Evolutionary conservation across 805 yeast species (phyloP).

Genomic region (Groenewaldozyma tartarivorans): DNA sequence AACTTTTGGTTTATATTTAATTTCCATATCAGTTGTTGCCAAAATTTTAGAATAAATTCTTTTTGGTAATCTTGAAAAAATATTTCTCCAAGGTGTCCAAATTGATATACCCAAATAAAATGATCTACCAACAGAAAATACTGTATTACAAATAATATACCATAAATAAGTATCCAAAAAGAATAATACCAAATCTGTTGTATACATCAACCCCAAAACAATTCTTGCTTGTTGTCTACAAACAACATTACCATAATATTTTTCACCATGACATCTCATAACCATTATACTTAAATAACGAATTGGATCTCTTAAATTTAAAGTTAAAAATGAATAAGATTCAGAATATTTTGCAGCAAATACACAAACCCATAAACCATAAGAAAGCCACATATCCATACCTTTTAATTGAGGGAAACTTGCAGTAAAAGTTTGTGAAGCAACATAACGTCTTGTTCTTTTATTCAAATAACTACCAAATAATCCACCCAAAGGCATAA

Average conservation of each 20-base stretch:
- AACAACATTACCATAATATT: constrained; percentile 66
- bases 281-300: constrained; percentile 74
- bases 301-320: constrained; percentile 90
- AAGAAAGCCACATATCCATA: constrained; percentile 93
- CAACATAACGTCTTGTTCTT: constrained; percentile 41
- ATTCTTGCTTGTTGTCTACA: constrained; percentile 85
- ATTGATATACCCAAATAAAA: constrained; percentile 98
- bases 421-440: constrained; percentile 95
- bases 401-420: constrained; percentile 74
- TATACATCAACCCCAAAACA: constrained; percentile 84
- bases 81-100: constrained; percentile 99
- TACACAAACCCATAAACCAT: constrained; percentile 79
- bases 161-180: constrained; percentile 98
- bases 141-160: constrained; percentile 93
- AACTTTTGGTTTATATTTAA: constrained; percentile 97
- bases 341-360: constrained; percentile 83
- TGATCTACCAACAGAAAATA: constrained; percentile 94
- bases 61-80: constrained; percentile 95
- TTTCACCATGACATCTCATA: constrained; percentile 95
- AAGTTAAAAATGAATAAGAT: constrained; percentile 84
- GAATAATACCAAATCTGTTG: constrained; percentile 88
- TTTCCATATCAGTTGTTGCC: constrained; percentile 98
- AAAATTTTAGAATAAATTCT: constrained; percentile 96
- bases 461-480: constrained; percentile 87
- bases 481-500: constrained; percentile 95